Evolutionary conservation across 495 filamentous ascomycete species (phyloP).

Genomic region (Tuber microsphaerosporum): DNA sequence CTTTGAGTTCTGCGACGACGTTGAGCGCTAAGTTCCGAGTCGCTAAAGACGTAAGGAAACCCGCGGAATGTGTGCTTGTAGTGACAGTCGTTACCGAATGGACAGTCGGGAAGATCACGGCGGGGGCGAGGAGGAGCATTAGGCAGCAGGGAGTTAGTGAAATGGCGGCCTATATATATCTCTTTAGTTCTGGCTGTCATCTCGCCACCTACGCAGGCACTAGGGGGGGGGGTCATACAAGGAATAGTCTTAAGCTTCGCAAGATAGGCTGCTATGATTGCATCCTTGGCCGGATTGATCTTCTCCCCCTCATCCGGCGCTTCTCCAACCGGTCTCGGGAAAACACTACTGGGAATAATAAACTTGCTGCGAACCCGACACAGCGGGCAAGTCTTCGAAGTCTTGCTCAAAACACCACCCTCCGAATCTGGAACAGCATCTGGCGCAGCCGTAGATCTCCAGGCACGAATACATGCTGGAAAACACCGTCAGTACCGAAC

Average conservation of each 20-base stretch:
- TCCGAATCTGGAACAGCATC: slow-evolving; percentile 19
- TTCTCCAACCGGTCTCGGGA: slow-evolving; percentile 17
- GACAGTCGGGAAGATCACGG: slow-evolving; percentile 29
- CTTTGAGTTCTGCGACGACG: slow-evolving; percentile 14
- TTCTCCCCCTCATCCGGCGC: slow-evolving; percentile 16
- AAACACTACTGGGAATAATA: slow-evolving; percentile 38
- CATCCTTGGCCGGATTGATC: slow-evolving; percentile 35
- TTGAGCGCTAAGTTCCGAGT: slow-evolving; percentile 27
- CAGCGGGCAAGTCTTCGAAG: slow-evolving; percentile 41
- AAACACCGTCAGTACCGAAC: not conserved
- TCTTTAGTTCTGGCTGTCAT: not conserved
- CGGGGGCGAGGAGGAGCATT: slow-evolving; percentile 8
- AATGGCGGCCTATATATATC: slow-evolving; percentile 31
- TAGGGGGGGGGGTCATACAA: slow-evolving; percentile 18
- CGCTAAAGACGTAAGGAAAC: slow-evolving; percentile 34
- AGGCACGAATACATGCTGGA: slow-evolving; percentile 34
- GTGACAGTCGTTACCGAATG: slow-evolving; percentile 43
- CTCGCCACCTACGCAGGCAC: not conserved
- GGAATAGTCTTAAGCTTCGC: slow-evolving; percentile 37
- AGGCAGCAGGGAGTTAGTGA: slow-evolving; percentile 30
- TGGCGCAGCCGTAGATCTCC: slow-evolving; percentile 26
- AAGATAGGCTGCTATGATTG: slow-evolving; percentile 40
- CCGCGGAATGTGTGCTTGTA: slow-evolving; percentile 34
- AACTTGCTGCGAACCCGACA: slow-evolving; percentile 40
- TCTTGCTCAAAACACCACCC: slow-evolving; percentile 33